Conservation (phyloP, 2,329 filamentous ascomycete genomes). For the Aspergillus intermedius region DNA sequence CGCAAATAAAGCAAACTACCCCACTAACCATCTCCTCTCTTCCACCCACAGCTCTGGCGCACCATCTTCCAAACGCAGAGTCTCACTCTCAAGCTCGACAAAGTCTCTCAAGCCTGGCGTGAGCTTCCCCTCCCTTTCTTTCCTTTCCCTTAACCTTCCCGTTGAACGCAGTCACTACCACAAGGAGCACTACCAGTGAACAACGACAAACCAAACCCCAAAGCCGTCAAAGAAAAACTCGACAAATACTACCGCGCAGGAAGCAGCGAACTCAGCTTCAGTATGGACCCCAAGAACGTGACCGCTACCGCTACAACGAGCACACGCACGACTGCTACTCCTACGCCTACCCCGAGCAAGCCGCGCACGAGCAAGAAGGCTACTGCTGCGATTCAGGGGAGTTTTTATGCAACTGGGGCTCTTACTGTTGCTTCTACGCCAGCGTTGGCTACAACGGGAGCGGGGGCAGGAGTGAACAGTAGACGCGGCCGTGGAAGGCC, state of each 20-base stretch:
- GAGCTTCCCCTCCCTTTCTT: background rate
- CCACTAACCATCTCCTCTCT: background rate
- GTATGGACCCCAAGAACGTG: background rate
- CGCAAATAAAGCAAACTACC: background rate
- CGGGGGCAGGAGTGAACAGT: background rate
- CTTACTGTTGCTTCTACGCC: background rate
- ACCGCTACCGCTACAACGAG: background rate
- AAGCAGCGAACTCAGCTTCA: background rate
- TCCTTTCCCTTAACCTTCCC: background rate
- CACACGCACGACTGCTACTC: background rate
- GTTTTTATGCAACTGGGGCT: background rate
- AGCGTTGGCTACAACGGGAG: background rate
- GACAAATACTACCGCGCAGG: slow-evolving; percentile 5
- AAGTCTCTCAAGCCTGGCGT: slow-evolving; percentile 4
- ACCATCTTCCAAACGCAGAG: slow-evolving; percentile 11
- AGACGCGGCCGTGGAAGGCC: background rate
- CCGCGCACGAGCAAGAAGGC: background rate
- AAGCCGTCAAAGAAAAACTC: slow-evolving; percentile 9
- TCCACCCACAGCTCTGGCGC: slow-evolving; percentile 7
- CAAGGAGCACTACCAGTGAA: slow-evolving; percentile 2
- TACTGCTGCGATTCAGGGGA: background rate
- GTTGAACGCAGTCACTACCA: background rate
- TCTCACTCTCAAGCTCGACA: slow-evolving; percentile 8
- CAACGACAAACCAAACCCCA: slow-evolving; percentile 8
- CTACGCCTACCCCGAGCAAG: background rate